phyloP scores from a whole-genome alignment of 2,329 filamentous ascomycete species.

The Pseudogymnoascus sp. region DNA sequence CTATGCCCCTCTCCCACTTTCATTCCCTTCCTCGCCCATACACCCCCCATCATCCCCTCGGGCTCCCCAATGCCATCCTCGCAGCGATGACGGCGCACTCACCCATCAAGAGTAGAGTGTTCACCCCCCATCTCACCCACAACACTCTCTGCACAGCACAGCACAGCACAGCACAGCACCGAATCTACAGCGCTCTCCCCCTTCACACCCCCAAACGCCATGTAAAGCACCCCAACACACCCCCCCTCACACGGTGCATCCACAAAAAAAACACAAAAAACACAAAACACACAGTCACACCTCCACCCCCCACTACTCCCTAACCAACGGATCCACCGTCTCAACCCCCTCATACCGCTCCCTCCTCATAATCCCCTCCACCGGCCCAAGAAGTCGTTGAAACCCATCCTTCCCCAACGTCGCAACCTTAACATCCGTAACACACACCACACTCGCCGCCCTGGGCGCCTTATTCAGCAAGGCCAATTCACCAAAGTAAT shows the following conservation, averaged over 20 bases:
- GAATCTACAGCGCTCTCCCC: neutral
- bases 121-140: neutral
- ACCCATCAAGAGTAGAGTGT: neutral
- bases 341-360: conserved; percentile 56
- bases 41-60: too few relatives aligned
- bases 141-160: too few relatives aligned
- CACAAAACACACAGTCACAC: conserved; percentile 11
- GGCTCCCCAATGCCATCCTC: neutral
- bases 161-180: neutral
- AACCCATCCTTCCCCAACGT: conserved; percentile 90
- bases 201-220: neutral
- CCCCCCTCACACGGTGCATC: too few relatives aligned
- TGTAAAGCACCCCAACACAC: neutral
- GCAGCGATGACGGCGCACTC: neutral
- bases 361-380: conserved; percentile 89
- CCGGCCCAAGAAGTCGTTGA: conserved; percentile 82
- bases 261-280: neutral
- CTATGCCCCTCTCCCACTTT: too few relatives aligned
- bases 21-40: neutral
- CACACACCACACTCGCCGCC: conserved; percentile 77
- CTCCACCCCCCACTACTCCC: conserved; percentile 15
- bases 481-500: conserved; percentile 95
- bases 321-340: conserved; percentile 54
- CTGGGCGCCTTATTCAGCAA: conserved; percentile 88
- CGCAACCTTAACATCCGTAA: conserved; percentile 85